Percentiles rank a stretch among this genome's conserved stretches.
Conservation (phyloP, 148 eudicot genomes). For the Rhododendron griersonianum region DNA sequence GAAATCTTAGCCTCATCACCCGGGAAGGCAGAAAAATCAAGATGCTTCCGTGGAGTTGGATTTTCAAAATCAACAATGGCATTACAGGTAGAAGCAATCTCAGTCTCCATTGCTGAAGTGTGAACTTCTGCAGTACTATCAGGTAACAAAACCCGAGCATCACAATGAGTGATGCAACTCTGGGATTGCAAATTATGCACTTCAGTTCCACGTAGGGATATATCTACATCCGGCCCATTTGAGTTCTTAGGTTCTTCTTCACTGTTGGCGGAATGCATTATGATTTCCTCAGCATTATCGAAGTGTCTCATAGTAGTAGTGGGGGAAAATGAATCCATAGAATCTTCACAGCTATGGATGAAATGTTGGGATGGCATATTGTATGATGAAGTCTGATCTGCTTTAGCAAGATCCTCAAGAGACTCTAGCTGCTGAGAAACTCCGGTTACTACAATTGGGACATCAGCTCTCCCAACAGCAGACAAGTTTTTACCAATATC, state of each 20-base stretch:
- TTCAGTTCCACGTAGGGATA: slow-evolving; percentile 15
- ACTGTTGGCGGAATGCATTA: slow-evolving; percentile 1
- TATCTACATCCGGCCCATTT: slow-evolving; percentile 18
- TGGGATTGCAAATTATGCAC: slow-evolving; percentile 16
- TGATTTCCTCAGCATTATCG: slow-evolving; percentile 14
- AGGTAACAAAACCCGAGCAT: slow-evolving; percentile 12
- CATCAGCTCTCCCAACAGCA: slow-evolving; percentile 16
- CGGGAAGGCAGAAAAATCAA: slow-evolving; percentile 7
- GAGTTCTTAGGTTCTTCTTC: slow-evolving; percentile 20
- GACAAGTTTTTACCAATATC: slow-evolving; percentile 14
- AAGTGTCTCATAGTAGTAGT: slow-evolving; percentile 14
- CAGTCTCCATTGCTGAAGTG: slow-evolving; percentile 12
- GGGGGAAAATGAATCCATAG: slow-evolving; percentile 9
- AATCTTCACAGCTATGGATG: slow-evolving; percentile 14
- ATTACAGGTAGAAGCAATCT: slow-evolving; percentile 11
- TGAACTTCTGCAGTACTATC: slow-evolving; percentile 8
- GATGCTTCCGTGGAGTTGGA: slow-evolving; percentile 14
- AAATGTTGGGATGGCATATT: slow-evolving; percentile 12
- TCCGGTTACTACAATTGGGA: slow-evolving; percentile 8
- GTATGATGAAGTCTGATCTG: slow-evolving; percentile 10
- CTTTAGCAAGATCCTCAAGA: slow-evolving; percentile 8
- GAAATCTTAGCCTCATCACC: slow-evolving; percentile 8
- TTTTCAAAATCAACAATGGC: slow-evolving; percentile 16
- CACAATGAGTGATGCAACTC: slow-evolving; percentile 15
- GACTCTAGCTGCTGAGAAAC: slow-evolving; percentile 16